Base-by-base conservation (phyloP, 768 basidiomycete species). In the Atractiella rhizophila region DNA sequence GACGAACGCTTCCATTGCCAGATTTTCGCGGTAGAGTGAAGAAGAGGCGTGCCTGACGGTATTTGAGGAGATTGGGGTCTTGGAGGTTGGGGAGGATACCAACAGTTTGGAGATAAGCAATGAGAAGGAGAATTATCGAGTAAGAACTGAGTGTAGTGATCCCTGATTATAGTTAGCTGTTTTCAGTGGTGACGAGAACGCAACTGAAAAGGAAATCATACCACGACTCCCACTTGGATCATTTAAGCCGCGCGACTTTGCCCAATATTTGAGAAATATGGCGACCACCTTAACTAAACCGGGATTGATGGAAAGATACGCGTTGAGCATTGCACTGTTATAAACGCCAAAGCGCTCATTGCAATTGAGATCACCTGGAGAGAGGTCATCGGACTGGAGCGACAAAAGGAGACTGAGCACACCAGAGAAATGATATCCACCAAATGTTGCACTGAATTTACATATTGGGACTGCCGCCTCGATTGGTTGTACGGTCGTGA, bases 311-410 rank as follows among this genome's bases (percentile, higher is more conserved):
- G 62, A 52, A 42, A 66, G 68, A 55, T 76, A 76, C 10, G 55
- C 54, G 32, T 56, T 58, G 42, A 76, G 56, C 39, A 76, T 55
- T 4, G 4, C 3, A 13, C 27, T 25, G n/a, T 69, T 71, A 27
- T 59, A 44, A 3, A 64, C 40, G 1, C 73, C 74, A 1, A 74
- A 60, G 5, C 65, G 68, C 23, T 71, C 65, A 51, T 77, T 76
- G 42, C 71, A 60, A 50, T 71, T 72, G 48, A 76, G 69, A 44
- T 13, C 54, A 52, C 0, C 64, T 65, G 2, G 8, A n/a, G 1
- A 56, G 59, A 46, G 71, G 67, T n/a, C 35, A 49, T 45, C 68
- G n/a, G n/a, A n/a, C n/a, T n/a, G n/a, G n/a, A n/a, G n/a, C n/a
- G n/a, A n/a, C n/a, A n/a, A n/a, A n/a, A 67, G 48, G 66, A 68